These are phyloP conservation scores for Penicillium roqueforti DNA, from an alignment of 495 filamentous ascomycete genomes.

Conservation along the genomic window DNA sequence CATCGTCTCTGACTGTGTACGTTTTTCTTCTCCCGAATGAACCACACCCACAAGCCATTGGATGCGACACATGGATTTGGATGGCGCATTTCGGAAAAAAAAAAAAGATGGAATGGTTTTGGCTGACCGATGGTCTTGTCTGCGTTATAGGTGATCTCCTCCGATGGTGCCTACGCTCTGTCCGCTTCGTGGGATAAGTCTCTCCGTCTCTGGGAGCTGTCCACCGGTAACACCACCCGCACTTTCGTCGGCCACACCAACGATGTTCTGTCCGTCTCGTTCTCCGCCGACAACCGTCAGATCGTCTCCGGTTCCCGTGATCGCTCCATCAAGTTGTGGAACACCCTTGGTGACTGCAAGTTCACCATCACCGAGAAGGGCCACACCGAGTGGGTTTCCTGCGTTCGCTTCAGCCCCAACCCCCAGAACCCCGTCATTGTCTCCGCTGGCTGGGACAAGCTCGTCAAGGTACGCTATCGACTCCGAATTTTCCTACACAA, in stretches of 20 bases:
- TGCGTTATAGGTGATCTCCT: conserved; percentile 86
- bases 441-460: conserved; percentile 98
- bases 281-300: conserved; percentile 99
- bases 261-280: conserved; percentile 99
- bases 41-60: conserved; percentile 14
- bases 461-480: conserved; percentile 84
- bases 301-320: conserved; percentile 99
- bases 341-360: conserved; percentile 99
- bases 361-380: conserved; percentile 99
- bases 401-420: conserved; percentile 99
- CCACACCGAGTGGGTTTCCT: conserved; percentile 99
- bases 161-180: conserved; percentile 98
- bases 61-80: conserved; percentile 16
- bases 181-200: conserved; percentile 99
- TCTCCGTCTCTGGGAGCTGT: conserved; percentile 98
- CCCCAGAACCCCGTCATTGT: conserved; percentile 99
- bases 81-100: conserved; percentile 5
- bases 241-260: conserved; percentile 99
- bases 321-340: conserved; percentile 99
- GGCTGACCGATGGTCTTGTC: conserved; percentile 35
- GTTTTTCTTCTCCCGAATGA: conserved; percentile 33
- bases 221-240: conserved; percentile 91
- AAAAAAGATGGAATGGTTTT: conserved; percentile 18
- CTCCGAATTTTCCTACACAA: conserved; percentile 11
- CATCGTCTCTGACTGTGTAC: conserved; percentile 99